phyloP scores from a whole-genome alignment of 2,329 filamentous ascomycete species.

The Macrophomina tecta region DNA sequence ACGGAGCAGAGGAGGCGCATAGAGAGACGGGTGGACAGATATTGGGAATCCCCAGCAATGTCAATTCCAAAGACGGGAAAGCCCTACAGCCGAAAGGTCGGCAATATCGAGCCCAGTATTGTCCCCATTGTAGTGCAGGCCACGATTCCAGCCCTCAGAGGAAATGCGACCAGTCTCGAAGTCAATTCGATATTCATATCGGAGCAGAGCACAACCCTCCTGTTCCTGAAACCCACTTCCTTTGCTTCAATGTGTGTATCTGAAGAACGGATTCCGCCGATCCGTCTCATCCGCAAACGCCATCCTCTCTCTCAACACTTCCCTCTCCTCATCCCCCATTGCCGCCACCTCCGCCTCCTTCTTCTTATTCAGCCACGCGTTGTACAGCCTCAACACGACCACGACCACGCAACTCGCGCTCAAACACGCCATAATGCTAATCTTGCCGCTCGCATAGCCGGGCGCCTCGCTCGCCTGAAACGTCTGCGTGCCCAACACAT shows the following conservation, averaged over 20 bases:
- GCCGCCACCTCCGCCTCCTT: slow-evolving; percentile 35
- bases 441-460: slow-evolving; percentile 49
- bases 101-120: too few species aligned
- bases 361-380: slow-evolving; percentile 37
- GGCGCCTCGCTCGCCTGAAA: slow-evolving; percentile 52
- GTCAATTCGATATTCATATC: too few species aligned
- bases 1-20: too few species aligned
- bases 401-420: slow-evolving; percentile 38
- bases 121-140: too few species aligned
- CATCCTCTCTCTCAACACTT: slow-evolving; percentile 35
- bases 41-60: too few species aligned
- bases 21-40: too few species aligned
- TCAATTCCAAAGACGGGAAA: too few species aligned
- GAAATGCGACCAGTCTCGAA: too few species aligned
- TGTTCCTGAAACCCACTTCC: not conserved
- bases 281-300: slow-evolving; percentile 41
- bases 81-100: too few species aligned
- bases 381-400: slow-evolving; percentile 40
- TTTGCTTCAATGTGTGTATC: slow-evolving; percentile 36
- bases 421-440: slow-evolving; percentile 41
- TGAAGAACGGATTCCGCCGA: slow-evolving; percentile 40
- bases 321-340: slow-evolving; percentile 37
- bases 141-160: too few species aligned
- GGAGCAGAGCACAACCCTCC: too few species aligned
- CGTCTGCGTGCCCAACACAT: slow-evolving; percentile 53